Evolutionary conservation across 2,329 filamentous ascomycete genomes (phyloP).

Genomic region (Simplicillium sp.): DNA sequence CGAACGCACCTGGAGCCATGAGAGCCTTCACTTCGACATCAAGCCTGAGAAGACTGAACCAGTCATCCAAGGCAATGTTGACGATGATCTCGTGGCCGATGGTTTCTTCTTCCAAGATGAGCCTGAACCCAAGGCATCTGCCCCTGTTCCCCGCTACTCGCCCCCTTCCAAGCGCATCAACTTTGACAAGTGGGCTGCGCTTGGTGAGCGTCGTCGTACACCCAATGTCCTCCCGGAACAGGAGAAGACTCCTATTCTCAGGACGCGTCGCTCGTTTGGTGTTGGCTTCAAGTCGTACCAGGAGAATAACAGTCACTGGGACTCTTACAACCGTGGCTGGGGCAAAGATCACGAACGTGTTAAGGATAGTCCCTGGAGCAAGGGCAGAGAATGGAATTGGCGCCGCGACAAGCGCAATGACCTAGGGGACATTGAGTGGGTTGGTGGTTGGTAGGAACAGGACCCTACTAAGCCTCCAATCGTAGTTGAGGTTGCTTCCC

Average conservation of each 20-base stretch:
- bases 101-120: slow-evolving; percentile 68
- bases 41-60: slow-evolving; percentile 13
- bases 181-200: slow-evolving; percentile 79
- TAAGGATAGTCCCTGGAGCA: slow-evolving; percentile 47
- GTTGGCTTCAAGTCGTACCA: slow-evolving; percentile 39
- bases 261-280: slow-evolving; percentile 37
- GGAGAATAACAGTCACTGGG: slow-evolving; percentile 11
- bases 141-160: slow-evolving; percentile 44
- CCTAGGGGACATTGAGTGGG: slow-evolving; percentile 82
- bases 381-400: slow-evolving; percentile 52
- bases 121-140: slow-evolving; percentile 24
- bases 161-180: slow-evolving; percentile 53
- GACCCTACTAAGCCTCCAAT: slow-evolving; percentile 41
- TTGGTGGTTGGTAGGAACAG: slow-evolving; percentile 75
- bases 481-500: slow-evolving; percentile 43
- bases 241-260: slow-evolving; percentile 39
- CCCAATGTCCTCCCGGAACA: slow-evolving; percentile 39
- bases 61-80: slow-evolving; percentile 39
- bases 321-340: too few relatives aligned
- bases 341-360: slow-evolving; percentile 29
- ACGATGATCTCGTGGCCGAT: slow-evolving; percentile 57
- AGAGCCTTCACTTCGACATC: slow-evolving; percentile 40
- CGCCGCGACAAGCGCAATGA: slow-evolving; percentile 54
- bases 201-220: slow-evolving; percentile 76
- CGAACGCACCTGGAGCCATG: slow-evolving; percentile 70